Conservation (phyloP, 2,329 filamentous ascomycete species). For the Colletotrichum sublineola region DNA sequence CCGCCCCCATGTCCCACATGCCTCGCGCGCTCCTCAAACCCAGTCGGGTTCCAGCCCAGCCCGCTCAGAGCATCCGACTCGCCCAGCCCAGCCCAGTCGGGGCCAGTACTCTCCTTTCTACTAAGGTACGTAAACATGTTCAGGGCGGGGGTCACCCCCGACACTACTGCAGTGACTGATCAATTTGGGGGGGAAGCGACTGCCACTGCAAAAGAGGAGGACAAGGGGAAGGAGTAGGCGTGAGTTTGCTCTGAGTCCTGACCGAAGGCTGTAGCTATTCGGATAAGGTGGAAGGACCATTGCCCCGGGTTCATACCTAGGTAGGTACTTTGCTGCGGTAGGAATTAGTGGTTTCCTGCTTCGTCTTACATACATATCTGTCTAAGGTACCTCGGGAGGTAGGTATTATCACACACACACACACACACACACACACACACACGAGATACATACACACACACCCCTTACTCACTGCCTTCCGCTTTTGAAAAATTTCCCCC, state of each 20-base stretch:
- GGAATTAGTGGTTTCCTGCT: conserved; percentile 4
- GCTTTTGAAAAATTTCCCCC: conserved; percentile 27
- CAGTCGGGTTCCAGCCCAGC: conserved; percentile 5
- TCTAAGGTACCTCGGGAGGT: neutral
- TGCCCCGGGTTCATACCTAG: neutral
- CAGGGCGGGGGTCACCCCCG: neutral
- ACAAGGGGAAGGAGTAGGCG: neutral
- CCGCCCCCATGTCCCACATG: conserved; percentile 8
- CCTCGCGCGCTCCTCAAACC: neutral
- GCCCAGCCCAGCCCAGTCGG: neutral
- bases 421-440: neutral
- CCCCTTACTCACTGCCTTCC: conserved; percentile 4
- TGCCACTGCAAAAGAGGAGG: no score
- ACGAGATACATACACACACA: neutral
- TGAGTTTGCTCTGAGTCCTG: neutral
- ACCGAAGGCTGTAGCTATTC: neutral
- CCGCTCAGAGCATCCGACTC: conserved; percentile 12
- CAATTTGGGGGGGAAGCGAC: neutral
- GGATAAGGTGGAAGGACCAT: neutral
- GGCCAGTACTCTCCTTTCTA: conserved; percentile 10
- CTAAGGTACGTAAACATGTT: conserved; percentile 5
- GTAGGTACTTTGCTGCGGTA: neutral
- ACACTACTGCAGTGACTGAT: conserved; percentile 6
- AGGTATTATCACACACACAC: neutral
- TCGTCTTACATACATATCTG: conserved; percentile 13